Base-by-base conservation (phyloP, 257 asterid species). In the Solanum ahanhuiri region DNA sequence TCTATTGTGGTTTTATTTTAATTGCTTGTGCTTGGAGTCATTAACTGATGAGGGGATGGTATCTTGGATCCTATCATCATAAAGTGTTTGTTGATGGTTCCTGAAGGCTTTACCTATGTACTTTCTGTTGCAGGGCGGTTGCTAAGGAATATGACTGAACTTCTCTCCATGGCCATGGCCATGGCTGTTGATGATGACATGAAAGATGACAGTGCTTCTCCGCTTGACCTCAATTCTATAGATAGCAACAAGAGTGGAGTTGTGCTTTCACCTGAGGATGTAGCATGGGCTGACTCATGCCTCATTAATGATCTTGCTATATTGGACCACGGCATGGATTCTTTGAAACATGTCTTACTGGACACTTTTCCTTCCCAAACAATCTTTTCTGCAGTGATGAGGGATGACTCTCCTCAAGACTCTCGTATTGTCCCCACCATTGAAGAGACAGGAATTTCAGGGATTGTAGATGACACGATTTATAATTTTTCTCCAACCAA, bases 211-310 rank as follows among this genome's bases (percentile, higher is more conserved):
- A 34, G 23, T 87, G 82, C 66, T 54, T 85, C 90, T 85, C 69
- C 84, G 3, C 37, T 35, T 18, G 63, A 88, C 77, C 86, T 83
- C 22, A 15, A 28, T 72, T 82, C 87, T 75, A 23, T 37, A 45
- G 87, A 82, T 43, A 37, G 45, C 71, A 83, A 87, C 81, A 91
- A 64, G 85, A 90, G 85, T 67, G 86, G 31, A 90, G 33, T 43
- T 84, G 90, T 73, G 79, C 83, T 48, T 84, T 87, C 92, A 41
- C 91, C 90, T 3, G 94, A 95, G 90, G 98, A 95, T 89, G 48
- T 91, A 77, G 95, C 92, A 33, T 95, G 98, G 98, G 98, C 89
- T 3, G 92, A 91, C 86, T 95, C 98, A 81, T 94, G 97, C 87
- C 88, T 95, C 82, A 88, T 77, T 86, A 86, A 86, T 85, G 98